Base-by-base conservation (phyloP, 2,329 filamentous ascomycete genomes). In the Paraphoma chrysanthemicola region DNA sequence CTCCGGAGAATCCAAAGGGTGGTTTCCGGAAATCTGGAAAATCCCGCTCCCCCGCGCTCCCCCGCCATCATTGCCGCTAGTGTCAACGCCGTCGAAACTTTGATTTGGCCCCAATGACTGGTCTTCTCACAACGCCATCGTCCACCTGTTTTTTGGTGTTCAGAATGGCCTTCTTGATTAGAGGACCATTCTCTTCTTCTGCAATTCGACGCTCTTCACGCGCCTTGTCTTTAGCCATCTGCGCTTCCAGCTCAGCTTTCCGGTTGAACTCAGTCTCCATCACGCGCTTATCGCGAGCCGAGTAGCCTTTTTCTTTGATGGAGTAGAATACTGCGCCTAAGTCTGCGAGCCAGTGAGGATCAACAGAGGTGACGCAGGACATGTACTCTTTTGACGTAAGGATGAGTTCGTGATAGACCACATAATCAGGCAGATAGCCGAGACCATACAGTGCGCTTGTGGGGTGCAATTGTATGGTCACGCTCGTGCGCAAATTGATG, bases 301-400 rank as follows among this genome's bases (percentile, higher is more conserved):
- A 96, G 74, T 96, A 99, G 1, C 94, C 95, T 78, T 99, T 99
- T 79, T 98, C 94, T 79, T 97, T 97, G 72, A 99, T 86, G 1
- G 90, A 95, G 78, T 98, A 99, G 77, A 99, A 99, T 0, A 99
- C 95, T 1, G 93, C 95, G 33, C 96, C 95, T 6, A 99, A 83
- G 74, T 99, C 95, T 6, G 95, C 95, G 41, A 99, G 86, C 95
- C 95, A 99, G 74, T 96, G 92, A 50, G 95, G 94, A 75, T 99
- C 95, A 1, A 99, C 95, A 1, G 92, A 88, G 4, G 95, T 99
- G 9, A 99, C 95, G 4, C 92, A 97, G 3, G 92, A 96, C 88
- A 99, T 97, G 81, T 98, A 99, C 75, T 98, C 95, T 74, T 97
- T 97, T 54, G 89, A 92, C 0, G 95, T 99, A 58, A 99, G 86